A percentile compares a stretch with the other conserved stretches of the same genome.
Conservation (phyloP, 2,329 filamentous ascomycete genomes). For the Xylaria multiplex region DNA sequence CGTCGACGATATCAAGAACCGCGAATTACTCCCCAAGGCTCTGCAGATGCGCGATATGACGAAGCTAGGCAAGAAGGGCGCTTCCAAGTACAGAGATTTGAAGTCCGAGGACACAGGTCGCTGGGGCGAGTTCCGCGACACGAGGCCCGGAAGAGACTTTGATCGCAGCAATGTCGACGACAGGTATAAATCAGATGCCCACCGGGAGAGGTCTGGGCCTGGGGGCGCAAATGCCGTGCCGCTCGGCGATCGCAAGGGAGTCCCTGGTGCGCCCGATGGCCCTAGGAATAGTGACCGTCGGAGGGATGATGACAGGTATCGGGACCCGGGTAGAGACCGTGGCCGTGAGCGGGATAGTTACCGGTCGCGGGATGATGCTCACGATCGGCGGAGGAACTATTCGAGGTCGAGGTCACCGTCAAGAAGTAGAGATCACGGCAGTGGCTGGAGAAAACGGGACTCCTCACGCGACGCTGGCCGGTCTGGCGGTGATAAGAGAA, state of each 20-base stretch:
- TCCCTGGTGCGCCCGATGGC: slow-evolving; percentile 48
- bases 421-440: slow-evolving; percentile 56
- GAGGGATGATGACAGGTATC: slow-evolving; percentile 42
- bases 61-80: slow-evolving; percentile 90
- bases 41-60: slow-evolving; percentile 95
- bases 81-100: slow-evolving; percentile 89
- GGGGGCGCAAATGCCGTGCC: slow-evolving; percentile 76
- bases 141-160: slow-evolving; percentile 53
- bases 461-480: slow-evolving; percentile 64
- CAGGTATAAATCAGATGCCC: slow-evolving; percentile 72
- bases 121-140: slow-evolving; percentile 76
- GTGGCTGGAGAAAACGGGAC: slow-evolving; percentile 66
- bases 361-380: slow-evolving; percentile 49
- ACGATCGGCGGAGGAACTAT: slow-evolving; percentile 50
- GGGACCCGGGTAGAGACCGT: slow-evolving; percentile 43
- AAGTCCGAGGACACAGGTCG: slow-evolving; percentile 88
- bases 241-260: slow-evolving; percentile 68
- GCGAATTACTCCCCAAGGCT: slow-evolving; percentile 86
- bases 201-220: slow-evolving; percentile 57
- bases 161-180: slow-evolving; percentile 66
- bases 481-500: slow-evolving; percentile 68
- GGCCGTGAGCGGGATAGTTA: slow-evolving; percentile 48
- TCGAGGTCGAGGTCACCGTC: slow-evolving; percentile 67
- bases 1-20: slow-evolving; percentile 83
- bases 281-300: slow-evolving; percentile 52